A percentile compares a stretch with the other conserved stretches of the same genome.
Evolutionary conservation across 2,329 filamentous ascomycete species (phyloP).

Genomic region (Diplodia sapinea): DNA sequence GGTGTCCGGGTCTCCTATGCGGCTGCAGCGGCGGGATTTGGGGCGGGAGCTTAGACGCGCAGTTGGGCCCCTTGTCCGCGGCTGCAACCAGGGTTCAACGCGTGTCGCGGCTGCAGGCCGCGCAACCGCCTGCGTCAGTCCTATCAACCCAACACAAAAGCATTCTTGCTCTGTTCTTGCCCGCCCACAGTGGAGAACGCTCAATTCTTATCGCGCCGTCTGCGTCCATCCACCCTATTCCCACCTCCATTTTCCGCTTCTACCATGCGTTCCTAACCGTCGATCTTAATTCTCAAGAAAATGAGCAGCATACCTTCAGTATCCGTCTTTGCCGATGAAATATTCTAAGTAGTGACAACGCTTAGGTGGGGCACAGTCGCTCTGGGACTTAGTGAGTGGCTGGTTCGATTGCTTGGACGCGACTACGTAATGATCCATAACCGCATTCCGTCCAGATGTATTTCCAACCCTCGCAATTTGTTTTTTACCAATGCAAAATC

Average conservation of each 20-base stretch:
- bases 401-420: background rate
- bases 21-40: background rate
- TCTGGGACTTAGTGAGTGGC: background rate
- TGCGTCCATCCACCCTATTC: no score
- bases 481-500: background rate
- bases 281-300: conserved; percentile 11
- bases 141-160: conserved; percentile 22
- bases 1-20: conserved; percentile 11
- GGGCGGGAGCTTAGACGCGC: conserved; percentile 20
- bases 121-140: conserved; percentile 21
- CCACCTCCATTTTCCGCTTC: background rate
- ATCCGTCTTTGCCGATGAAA: no score
- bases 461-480: background rate
- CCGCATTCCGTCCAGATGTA: background rate
- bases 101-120: conserved; percentile 8
- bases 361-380: background rate
- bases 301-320: background rate
- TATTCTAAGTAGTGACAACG: no score
- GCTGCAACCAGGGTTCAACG: background rate
- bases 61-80: conserved; percentile 14
- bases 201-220: background rate
- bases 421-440: background rate
- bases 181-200: background rate
- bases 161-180: background rate
- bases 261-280: background rate